Evolutionary conservation across 768 basidiomycete species (phyloP), one percentile per base, ranked within the genome.

Genomic region (Candolleomyces eurysporus): DNA sequence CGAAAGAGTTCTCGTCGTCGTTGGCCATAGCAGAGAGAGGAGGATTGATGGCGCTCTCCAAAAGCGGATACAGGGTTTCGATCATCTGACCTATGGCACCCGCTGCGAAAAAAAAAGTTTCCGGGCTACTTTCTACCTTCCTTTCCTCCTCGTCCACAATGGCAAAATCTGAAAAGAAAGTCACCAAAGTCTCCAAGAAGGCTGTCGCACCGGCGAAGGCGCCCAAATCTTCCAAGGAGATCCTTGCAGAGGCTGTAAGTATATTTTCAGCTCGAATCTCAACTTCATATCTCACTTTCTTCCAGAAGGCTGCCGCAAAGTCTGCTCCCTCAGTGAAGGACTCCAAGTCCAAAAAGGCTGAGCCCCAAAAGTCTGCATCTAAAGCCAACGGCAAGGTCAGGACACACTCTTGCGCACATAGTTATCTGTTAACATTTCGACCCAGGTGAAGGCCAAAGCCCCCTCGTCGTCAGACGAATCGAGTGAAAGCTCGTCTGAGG

Each of bases 161-260:
- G 81, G 79, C 72, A 63, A 83, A 82, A 69, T 68, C 72, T 55
- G 78, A 80, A 65, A 84, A 84, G 71, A 84, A 82, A 71, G 67
- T 67, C 31, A 74, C 67, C 69, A 61, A 61, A 48, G 61, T 51
- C 48, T 57, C 61, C 19, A 61, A 61, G 52, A 62, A 61, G 58
- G 57, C 48, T 6, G 36, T 49, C 48, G 72, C 73, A 61, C 36
- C 36, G 11, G 67, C 69, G 55, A 69, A 69, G 40, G 51, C 64
- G n/a, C 65, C 66, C 42, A 64, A 63, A 17, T 63, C 67, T 3
- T 67, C 69, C 17, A 68, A 66, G 49, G 69, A 70, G 26, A 67
- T 68, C 55, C 60, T 68, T 7, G 66, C 68, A 21, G 58, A 61
- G 46, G 63, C 60, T 1, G 57, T 55, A 48, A 50, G 32, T 36